Conservation (phyloP, 805 yeast genomes). For the Lachancea thermotolerans region DNA sequence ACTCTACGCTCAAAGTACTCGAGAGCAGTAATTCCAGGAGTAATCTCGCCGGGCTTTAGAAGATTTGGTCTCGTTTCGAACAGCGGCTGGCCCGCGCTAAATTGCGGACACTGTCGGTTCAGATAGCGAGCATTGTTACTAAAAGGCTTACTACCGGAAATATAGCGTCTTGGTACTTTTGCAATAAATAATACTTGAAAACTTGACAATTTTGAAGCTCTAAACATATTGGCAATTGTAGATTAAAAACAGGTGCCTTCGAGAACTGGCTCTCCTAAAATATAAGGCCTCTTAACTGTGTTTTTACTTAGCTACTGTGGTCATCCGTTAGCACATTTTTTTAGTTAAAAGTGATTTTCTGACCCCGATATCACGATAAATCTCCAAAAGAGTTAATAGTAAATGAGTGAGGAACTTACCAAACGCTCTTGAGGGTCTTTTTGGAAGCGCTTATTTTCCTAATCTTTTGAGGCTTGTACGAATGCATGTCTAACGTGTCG, state of each 20-base stretch:
- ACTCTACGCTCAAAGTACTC: slow-evolving; percentile 75
- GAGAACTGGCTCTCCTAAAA: neutral
- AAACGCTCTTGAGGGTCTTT: slow-evolving; percentile 25
- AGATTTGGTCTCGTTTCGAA: slow-evolving; percentile 78
- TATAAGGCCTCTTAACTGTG: neutral
- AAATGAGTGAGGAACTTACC: slow-evolving; percentile 13
- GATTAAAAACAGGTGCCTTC: neutral
- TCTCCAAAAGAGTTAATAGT: neutral
- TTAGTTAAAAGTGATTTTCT: too few relatives aligned
- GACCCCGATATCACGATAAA: too few relatives aligned
- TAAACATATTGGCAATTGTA: neutral
- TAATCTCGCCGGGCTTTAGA: slow-evolving; percentile 67
- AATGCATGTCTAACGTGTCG: slow-evolving; percentile 12
- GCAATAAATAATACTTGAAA: neutral
- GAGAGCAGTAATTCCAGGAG: slow-evolving; percentile 78
- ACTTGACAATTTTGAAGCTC: neutral
- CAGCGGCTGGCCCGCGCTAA: slow-evolving; percentile 76
- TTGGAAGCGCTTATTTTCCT: slow-evolving; percentile 30
- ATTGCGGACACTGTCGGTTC: slow-evolving; percentile 11
- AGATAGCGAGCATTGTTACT: neutral
- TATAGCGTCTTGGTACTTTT: neutral
- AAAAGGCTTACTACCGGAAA: neutral
- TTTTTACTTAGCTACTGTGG: too few relatives aligned
- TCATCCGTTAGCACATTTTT: too few relatives aligned
- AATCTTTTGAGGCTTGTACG: slow-evolving; percentile 12